These are phyloP conservation scores for Russula griseocarnosa DNA, from an alignment of 768 basidiomycete species.

Conservation along the genomic window DNA sequence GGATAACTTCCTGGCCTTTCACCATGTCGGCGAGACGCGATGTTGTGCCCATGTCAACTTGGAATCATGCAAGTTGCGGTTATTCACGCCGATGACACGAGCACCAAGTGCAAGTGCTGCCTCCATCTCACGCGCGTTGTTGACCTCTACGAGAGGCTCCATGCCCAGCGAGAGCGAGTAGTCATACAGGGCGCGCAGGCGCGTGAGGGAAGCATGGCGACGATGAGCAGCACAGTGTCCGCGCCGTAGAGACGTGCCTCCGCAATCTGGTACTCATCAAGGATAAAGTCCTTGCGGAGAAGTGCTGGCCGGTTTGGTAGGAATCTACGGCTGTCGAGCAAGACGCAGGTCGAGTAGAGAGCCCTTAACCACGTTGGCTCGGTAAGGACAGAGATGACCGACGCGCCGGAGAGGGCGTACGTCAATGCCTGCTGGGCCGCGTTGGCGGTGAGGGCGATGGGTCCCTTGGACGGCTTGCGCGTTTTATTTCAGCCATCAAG, in stretches of 20 bases:
- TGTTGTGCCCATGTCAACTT: slow-evolving; percentile 96
- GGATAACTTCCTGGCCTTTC: slow-evolving; percentile 67
- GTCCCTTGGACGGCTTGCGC: slow-evolving; percentile 93
- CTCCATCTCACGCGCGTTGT: slow-evolving; percentile 89
- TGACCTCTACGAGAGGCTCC: slow-evolving; percentile 98
- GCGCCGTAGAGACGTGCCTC: slow-evolving; percentile 95
- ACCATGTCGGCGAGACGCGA: slow-evolving; percentile 82
- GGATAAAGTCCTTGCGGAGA: slow-evolving; percentile 95
- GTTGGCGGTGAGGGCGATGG: slow-evolving; percentile 77
- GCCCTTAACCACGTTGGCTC: slow-evolving; percentile 98
- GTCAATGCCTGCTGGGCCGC: slow-evolving; percentile 83
- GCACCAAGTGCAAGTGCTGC: slow-evolving; percentile 80
- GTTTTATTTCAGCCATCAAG: slow-evolving; percentile 74
- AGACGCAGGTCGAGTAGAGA: slow-evolving; percentile 89
- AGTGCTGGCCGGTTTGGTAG: slow-evolving; percentile 91
- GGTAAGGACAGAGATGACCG: slow-evolving; percentile 94
- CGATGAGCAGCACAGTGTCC: slow-evolving; percentile 93
- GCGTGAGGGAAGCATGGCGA: slow-evolving; percentile 82
- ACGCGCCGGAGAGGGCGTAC: slow-evolving; percentile 92
- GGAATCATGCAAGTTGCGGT: slow-evolving; percentile 95
- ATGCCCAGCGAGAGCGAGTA: slow-evolving; percentile 83
- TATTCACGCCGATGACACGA: slow-evolving; percentile 96
- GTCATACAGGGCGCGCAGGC: slow-evolving; percentile 72
- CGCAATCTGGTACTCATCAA: slow-evolving; percentile 91
- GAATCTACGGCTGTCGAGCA: slow-evolving; percentile 80